These are phyloP conservation scores for Rhodomyrtus psidioides DNA, from an alignment of 441 rosid genomes.

Conservation along the genomic window DNA sequence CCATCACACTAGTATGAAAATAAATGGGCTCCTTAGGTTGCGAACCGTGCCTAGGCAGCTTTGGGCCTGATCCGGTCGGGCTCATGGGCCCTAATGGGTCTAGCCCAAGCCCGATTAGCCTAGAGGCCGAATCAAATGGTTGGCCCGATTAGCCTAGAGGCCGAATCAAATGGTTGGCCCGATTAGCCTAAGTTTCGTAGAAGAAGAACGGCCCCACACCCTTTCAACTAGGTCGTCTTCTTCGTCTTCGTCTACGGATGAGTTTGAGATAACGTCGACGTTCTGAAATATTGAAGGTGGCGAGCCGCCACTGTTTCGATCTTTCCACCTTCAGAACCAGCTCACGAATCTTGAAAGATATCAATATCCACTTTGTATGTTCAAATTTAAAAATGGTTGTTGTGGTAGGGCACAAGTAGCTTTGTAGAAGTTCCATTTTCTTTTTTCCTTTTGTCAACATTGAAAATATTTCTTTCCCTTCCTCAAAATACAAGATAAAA, in stretches of 20 bases:
- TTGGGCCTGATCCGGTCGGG: not conserved
- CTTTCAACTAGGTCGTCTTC: no score
- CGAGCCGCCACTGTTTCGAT: not conserved
- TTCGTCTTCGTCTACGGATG: not conserved
- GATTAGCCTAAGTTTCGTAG: no score
- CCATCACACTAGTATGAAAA: no score
- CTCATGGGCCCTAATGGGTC: not conserved
- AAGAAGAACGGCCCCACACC: no score
- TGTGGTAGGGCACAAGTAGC: not conserved
- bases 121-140: not conserved
- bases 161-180: not conserved
- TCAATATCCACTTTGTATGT: accelerated
- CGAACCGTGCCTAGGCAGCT: not conserved
- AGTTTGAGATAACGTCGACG: not conserved
- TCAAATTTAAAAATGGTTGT: not conserved
- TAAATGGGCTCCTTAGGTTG: not conserved
- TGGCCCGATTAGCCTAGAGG: not conserved
- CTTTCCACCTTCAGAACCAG: not conserved
- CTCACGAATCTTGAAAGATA: not conserved
- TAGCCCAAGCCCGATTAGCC: not conserved
- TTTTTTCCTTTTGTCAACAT: no score
- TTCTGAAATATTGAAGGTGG: not conserved
- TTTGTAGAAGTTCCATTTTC: not conserved
- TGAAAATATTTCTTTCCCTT: no score
- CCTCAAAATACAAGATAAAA: no score